Percentiles rank a stretch among this genome's conserved stretches.
Conservation (phyloP, 495 filamentous ascomycete genomes). For the Podospora pseudopauciseta region DNA sequence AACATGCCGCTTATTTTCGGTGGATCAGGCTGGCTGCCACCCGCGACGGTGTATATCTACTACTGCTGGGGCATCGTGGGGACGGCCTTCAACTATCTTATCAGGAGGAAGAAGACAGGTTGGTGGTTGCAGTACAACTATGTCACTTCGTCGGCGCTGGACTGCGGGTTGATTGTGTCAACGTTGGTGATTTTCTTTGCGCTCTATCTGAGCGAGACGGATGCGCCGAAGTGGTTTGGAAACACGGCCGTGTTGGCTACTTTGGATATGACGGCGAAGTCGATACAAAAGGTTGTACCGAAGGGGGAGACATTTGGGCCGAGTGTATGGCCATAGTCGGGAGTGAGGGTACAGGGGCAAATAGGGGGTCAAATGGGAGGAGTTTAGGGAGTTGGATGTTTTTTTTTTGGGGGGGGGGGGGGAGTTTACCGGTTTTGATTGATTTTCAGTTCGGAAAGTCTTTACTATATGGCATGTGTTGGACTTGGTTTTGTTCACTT, state of each 20-base stretch:
- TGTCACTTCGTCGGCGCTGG: slow-evolving; percentile 66
- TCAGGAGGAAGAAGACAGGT: slow-evolving; percentile 58
- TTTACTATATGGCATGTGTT: neutral
- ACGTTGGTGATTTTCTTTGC: slow-evolving; percentile 72
- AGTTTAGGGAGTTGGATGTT: slow-evolving; percentile 2
- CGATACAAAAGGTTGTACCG: slow-evolving; percentile 34
- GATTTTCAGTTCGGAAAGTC: neutral
- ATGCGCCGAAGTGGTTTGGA: slow-evolving; percentile 64
- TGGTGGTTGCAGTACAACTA: slow-evolving; percentile 84
- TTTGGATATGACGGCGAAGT: slow-evolving; percentile 34
- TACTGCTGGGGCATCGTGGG: slow-evolving; percentile 68
- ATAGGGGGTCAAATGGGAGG: neutral
- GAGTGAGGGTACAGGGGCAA: neutral
- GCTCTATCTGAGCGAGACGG: slow-evolving; percentile 51
- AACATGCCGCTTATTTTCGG: slow-evolving; percentile 67
- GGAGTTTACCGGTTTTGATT: neutral
- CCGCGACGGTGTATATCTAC: slow-evolving; percentile 63
- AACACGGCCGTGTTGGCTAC: slow-evolving; percentile 46
- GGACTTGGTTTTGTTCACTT: neutral
- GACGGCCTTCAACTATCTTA: slow-evolving; percentile 61
- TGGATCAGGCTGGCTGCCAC: slow-evolving; percentile 58
- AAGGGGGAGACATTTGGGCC: slow-evolving; percentile 48
- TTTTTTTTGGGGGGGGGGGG: neutral
- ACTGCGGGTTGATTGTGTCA: slow-evolving; percentile 61
- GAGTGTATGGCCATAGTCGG: slow-evolving; percentile 35